A percentile compares a stretch with the other conserved stretches of the same genome.
phyloP scores from a whole-genome alignment of 2,329 filamentous ascomycete species.

The Fusarium sp. region DNA sequence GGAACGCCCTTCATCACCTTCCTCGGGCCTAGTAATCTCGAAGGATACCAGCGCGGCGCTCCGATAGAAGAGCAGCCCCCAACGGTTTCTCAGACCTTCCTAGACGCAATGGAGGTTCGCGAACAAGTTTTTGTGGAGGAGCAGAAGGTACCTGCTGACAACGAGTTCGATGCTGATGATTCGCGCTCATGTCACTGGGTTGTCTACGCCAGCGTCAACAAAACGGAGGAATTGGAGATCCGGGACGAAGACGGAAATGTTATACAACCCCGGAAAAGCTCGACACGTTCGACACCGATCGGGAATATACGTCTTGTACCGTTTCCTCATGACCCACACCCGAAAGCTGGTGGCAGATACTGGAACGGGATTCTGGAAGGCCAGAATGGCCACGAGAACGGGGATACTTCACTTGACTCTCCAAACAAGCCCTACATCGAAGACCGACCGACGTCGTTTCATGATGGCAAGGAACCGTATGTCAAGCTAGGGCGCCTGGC shows the following conservation, averaged over 20 bases:
- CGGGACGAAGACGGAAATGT: conserved; percentile 61
- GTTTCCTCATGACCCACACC: conserved; percentile 80
- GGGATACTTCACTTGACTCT: conserved; percentile 1
- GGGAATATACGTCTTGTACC: conserved; percentile 87
- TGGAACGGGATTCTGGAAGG: conserved; percentile 60
- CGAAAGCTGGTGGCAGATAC: conserved; percentile 65
- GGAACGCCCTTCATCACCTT: conserved; percentile 66
- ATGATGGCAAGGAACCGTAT: conserved; percentile 79
- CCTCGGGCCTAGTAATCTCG: conserved; percentile 65
- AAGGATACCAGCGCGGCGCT: conserved; percentile 61
- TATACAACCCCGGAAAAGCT: conserved; percentile 60
- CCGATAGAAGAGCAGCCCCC: conserved; percentile 62
- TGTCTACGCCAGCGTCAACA: conserved; percentile 78
- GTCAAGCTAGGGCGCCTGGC: conserved; percentile 87
- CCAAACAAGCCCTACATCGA: conserved; percentile 41
- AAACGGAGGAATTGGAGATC: conserved; percentile 59
- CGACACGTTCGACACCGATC: conserved; percentile 67
- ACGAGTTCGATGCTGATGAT: conserved; percentile 88
- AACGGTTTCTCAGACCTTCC: conserved; percentile 69
- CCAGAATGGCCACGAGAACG: conserved; percentile 24
- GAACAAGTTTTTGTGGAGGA: conserved; percentile 73
- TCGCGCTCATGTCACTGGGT: conserved; percentile 88
- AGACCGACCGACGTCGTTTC: conserved; percentile 66
- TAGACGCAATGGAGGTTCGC: conserved; percentile 75
- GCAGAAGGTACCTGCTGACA: conserved; percentile 71